A percentile compares a stretch with the other conserved stretches of the same genome.
These are phyloP conservation scores for Pholiota microspora DNA, from an alignment of 768 basidiomycete genomes.

Conservation along the genomic window DNA sequence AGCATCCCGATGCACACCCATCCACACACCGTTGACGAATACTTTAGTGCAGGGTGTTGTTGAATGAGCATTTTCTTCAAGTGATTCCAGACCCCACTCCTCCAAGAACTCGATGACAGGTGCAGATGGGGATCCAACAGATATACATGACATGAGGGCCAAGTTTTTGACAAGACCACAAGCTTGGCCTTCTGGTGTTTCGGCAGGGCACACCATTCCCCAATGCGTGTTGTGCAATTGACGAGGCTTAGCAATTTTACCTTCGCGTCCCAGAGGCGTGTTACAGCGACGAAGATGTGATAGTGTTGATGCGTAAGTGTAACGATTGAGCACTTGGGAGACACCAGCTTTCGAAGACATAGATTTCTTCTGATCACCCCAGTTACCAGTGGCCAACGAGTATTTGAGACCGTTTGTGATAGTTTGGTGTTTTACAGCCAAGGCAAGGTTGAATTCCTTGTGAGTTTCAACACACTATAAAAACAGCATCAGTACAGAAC, in stretches of 20 bases:
- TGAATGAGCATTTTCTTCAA: constrained; percentile 91
- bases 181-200: constrained; percentile 99
- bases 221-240: constrained; percentile 99
- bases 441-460: constrained; percentile 88
- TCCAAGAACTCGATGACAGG: constrained; percentile 98
- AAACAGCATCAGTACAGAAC: background rate
- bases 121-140: constrained; percentile 93
- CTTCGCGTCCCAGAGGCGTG: constrained; percentile 96
- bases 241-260: constrained; percentile 98
- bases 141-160: constrained; percentile 96
- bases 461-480: constrained; percentile 91
- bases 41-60: constrained; percentile 88
- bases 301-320: constrained; percentile 97
- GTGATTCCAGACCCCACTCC: constrained; percentile 95
- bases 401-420: constrained; percentile 99
- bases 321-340: constrained; percentile 96
- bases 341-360: constrained; percentile 99
- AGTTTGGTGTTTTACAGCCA: constrained; percentile 94
- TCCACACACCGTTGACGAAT: constrained; percentile 99
- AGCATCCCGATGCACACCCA: constrained; percentile 96
- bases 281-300: constrained; percentile 98
- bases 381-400: constrained; percentile 97
- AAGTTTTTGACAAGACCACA: constrained; percentile 99
- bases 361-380: constrained; percentile 99
- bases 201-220: constrained; percentile 99